Conservation (phyloP, 768 basidiomycete genomes). For the Termitomyces sp. region DNA sequence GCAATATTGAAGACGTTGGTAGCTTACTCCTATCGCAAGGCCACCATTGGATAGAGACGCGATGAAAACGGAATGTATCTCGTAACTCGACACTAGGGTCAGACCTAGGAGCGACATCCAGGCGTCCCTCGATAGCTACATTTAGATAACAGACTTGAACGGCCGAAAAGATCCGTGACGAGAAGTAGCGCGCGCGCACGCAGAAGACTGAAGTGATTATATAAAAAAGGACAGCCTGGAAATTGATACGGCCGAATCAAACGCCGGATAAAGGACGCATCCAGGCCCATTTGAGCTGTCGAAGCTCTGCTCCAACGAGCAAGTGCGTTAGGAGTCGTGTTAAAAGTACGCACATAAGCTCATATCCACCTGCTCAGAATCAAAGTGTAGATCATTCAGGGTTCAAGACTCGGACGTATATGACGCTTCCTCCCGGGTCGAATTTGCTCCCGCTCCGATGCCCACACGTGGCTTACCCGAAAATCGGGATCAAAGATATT, state of each 20-base stretch:
- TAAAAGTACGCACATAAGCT: not conserved
- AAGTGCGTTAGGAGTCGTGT: not conserved
- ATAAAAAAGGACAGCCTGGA: not conserved
- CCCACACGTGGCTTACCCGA: not conserved
- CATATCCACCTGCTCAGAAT: not conserved
- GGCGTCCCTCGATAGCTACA: not conserved
- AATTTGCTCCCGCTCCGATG: slow-evolving; percentile 1
- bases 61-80: not conserved
- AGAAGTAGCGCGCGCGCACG: not conserved
- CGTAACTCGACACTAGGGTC: not conserved
- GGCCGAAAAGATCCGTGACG: not conserved
- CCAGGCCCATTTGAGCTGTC: not conserved
- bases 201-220: not conserved
- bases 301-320: not conserved
- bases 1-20: not conserved
- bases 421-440: not conserved
- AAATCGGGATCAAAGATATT: not conserved
- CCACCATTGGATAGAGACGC: not conserved
- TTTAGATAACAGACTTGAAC: not conserved
- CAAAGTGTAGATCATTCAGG: not conserved
- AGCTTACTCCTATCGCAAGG: not conserved
- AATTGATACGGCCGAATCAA: not conserved
- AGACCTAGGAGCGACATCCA: not conserved
- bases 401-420: too few species aligned
- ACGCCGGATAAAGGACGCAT: not conserved